Evolutionary conservation across 2,329 filamentous ascomycete species (phyloP).

Genomic region (Blastomyces gilchristii): DNA sequence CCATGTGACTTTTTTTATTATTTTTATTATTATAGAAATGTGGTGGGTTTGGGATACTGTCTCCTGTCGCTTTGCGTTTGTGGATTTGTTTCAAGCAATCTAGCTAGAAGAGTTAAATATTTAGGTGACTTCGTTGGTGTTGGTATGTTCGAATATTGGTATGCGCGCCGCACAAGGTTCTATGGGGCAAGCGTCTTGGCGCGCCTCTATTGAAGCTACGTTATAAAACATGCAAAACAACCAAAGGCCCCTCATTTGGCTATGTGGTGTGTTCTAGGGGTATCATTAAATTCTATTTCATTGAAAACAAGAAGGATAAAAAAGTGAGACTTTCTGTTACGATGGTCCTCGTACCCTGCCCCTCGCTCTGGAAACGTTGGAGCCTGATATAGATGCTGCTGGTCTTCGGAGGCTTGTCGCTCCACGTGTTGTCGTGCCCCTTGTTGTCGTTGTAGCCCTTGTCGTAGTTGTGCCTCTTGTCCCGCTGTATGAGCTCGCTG

Average conservation of each 20-base stretch:
- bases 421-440: conserved; percentile 22
- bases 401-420: conserved; percentile 26
- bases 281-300: conserved; percentile 6
- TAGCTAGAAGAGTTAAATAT: too few species aligned
- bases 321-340: background rate
- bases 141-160: background rate
- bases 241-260: background rate
- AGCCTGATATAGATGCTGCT: conserved; percentile 30
- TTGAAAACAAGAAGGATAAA: background rate
- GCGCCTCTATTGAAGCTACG: background rate
- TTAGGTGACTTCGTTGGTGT: background rate
- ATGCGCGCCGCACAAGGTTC: background rate
- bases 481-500: conserved; percentile 21
- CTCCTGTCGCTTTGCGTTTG: background rate
- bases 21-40: too few species aligned
- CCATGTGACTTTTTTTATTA: background rate
- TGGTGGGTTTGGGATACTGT: background rate
- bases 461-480: conserved; percentile 14
- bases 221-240: background rate
- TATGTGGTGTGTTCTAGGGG: background rate
- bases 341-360: conserved; percentile 21
- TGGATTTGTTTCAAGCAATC: background rate
- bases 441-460: conserved; percentile 18
- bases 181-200: background rate
- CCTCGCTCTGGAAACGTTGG: conserved; percentile 28